Evolutionary conservation across 2,329 filamentous ascomycete genomes (phyloP), one percentile per base, ranked within the genome.

Genomic region (Fusarium incarnatum): DNA sequence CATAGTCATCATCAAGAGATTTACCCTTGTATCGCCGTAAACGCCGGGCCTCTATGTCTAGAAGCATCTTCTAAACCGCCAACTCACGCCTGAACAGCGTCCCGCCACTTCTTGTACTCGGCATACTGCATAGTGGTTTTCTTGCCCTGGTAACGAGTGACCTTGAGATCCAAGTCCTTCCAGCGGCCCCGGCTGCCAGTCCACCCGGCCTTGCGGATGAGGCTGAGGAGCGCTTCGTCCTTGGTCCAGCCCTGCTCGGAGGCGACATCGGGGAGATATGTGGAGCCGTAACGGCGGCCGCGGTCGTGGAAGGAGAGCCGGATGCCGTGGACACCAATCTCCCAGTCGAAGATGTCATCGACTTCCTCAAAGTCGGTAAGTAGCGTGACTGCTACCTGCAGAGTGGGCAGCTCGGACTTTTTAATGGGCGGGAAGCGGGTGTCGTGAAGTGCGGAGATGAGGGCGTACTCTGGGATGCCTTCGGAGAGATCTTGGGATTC

Each of bases 151-250:
- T 98, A 99, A 73, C 93, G 87, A 58, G 94, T 90, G 4, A 96
- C 89, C 73, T 89, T 89, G 78, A 97, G 84, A 53, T 92, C 89
- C 22, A 98, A 89, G 64, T 93, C 90, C 71, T 87, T 87, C 95
- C 94, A 98, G 42, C 88, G 86, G 2, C 92, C 91, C 67, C 86
- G 88, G 86, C 90, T 93, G 2, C 94, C 94, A 61, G 86, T 87
- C 94, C 94, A 99, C 2, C 96, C 96, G 1, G 94, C 94, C 85
- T 99, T 99, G 64, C 93, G 87, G 91, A 98, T 96, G 77, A 98
- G 82, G 80, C 93, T 97, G 56, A 94, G 86, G 5, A 99, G 80
- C 0, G 95, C 93, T 85, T 98, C 93, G 78, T 98, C 94, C 80
- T 96, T 94, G 13, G 88, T 93, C 96, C 96, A 99, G 18, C 93